Percentiles rank a stretch among this genome's conserved stretches.
phyloP scores from a whole-genome alignment of 202 grass and related monocot species.

The Schoenoplectus tabernaemontani region DNA sequence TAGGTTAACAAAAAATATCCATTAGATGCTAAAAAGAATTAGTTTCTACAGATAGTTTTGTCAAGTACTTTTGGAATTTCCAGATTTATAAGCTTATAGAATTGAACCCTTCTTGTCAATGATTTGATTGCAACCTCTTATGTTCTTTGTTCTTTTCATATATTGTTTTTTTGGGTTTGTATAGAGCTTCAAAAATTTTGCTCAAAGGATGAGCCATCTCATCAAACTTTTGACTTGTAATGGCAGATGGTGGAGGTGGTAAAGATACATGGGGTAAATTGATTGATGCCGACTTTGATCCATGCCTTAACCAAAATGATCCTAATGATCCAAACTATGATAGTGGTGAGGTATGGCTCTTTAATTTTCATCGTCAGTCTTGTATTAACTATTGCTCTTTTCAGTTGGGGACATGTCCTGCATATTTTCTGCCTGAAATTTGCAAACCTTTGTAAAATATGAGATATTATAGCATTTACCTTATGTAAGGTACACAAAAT shows the following conservation, averaged over 20 bases:
- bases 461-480: not conserved
- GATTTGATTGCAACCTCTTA: not conserved
- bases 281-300: constrained; percentile 56
- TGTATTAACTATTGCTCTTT: not conserved
- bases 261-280: constrained; percentile 96
- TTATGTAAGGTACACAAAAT: not conserved
- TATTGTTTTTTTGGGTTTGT: not conserved
- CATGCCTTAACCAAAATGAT: constrained; percentile 76
- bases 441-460: not conserved
- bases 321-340: constrained; percentile 99
- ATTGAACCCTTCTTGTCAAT: not conserved
- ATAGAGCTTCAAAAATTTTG: not conserved
- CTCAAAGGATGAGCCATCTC: not conserved
- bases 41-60: not conserved
- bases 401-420: not conserved
- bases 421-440: not conserved
- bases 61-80: not conserved
- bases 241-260: constrained; percentile 91
- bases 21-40: not conserved
- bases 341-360: constrained; percentile 75
- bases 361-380: constrained; percentile 18
- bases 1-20: not conserved
- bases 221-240: not conserved
- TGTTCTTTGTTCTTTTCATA: not conserved
- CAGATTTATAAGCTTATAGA: not conserved